Percentiles rank a stretch among this genome's conserved stretches.
These are phyloP conservation scores for Kwoniella sp. DNA, from an alignment of 768 basidiomycete species.

Conservation along the genomic window DNA sequence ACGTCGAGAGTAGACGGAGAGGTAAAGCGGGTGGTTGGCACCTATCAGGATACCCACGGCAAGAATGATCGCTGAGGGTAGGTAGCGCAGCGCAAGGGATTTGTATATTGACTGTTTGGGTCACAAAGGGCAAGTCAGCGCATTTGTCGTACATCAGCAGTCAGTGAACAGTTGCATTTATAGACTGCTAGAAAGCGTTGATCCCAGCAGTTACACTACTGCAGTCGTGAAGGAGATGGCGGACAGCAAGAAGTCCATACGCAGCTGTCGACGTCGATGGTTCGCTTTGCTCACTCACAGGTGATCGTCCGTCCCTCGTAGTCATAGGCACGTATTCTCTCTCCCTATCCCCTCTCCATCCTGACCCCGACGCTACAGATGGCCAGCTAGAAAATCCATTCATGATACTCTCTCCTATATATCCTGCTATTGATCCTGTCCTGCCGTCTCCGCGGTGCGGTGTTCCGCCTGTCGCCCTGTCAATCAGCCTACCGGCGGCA, in stretches of 20 bases:
- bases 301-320: slow-evolving; percentile 4
- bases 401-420: neutral
- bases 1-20: slow-evolving; percentile 44
- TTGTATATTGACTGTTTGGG: slow-evolving; percentile 1
- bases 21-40: slow-evolving; percentile 38
- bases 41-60: slow-evolving; percentile 36
- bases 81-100: slow-evolving; percentile 1
- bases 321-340: slow-evolving; percentile 27
- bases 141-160: too few relatives aligned
- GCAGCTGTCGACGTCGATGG: too few relatives aligned
- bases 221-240: neutral
- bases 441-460: neutral
- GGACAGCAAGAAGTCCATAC: neutral
- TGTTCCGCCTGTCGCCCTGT: neutral
- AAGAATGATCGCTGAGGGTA: slow-evolving; percentile 26
- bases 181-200: too few relatives aligned
- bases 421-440: neutral
- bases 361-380: neutral
- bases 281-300: slow-evolving; percentile 4
- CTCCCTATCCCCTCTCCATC: slow-evolving; percentile 5
- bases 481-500: neutral
- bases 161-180: neutral
- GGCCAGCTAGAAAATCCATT: neutral
- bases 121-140: neutral
- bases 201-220: too few relatives aligned